These are phyloP conservation scores for Sphaerosporella brunnea DNA, from an alignment of 495 filamentous ascomycete genomes.

Conservation along the genomic window DNA sequence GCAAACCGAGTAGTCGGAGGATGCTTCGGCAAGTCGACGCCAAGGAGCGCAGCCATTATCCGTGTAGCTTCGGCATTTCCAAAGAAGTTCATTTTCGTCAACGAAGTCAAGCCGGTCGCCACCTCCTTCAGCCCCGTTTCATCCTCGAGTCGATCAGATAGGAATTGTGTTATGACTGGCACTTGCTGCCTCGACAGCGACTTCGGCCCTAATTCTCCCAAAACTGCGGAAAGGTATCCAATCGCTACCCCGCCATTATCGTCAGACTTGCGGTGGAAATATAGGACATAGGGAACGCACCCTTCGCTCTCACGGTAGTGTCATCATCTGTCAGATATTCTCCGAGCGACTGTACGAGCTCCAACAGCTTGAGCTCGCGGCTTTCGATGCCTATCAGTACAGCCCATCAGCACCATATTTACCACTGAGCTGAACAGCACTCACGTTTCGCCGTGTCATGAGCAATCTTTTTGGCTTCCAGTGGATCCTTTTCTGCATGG, in stretches of 20 bases:
- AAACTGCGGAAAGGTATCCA: slow-evolving; percentile 48
- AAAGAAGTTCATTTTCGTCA: slow-evolving; percentile 37
- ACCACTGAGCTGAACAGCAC: background rate
- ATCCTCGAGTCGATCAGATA: slow-evolving; percentile 46
- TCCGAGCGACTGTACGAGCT: slow-evolving; percentile 47
- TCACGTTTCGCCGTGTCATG: slow-evolving; percentile 37
- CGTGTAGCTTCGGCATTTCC: slow-evolving; percentile 34
- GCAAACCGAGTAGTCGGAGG: slow-evolving; percentile 45
- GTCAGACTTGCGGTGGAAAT: background rate
- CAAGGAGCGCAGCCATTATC: slow-evolving; percentile 24
- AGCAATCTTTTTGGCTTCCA: slow-evolving; percentile 42
- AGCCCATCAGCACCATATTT: background rate
- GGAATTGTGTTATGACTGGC: slow-evolving; percentile 40
- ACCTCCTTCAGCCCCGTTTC: slow-evolving; percentile 26
- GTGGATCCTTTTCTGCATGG: slow-evolving; percentile 43
- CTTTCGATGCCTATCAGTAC: slow-evolving; percentile 37
- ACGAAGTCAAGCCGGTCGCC: slow-evolving; percentile 29
- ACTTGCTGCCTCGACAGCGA: slow-evolving; percentile 51
- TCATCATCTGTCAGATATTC: slow-evolving; percentile 60
- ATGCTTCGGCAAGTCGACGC: slow-evolving; percentile 41
- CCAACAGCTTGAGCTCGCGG: slow-evolving; percentile 45
- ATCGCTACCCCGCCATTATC: slow-evolving; percentile 33
- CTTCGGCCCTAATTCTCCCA: slow-evolving; percentile 38
- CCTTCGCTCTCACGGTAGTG: slow-evolving; percentile 40
- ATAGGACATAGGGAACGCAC: slow-evolving; percentile 3